phyloP scores from a whole-genome alignment of 345 rosid species.

The sweet orange (Citrus sinensis) region DNA sequence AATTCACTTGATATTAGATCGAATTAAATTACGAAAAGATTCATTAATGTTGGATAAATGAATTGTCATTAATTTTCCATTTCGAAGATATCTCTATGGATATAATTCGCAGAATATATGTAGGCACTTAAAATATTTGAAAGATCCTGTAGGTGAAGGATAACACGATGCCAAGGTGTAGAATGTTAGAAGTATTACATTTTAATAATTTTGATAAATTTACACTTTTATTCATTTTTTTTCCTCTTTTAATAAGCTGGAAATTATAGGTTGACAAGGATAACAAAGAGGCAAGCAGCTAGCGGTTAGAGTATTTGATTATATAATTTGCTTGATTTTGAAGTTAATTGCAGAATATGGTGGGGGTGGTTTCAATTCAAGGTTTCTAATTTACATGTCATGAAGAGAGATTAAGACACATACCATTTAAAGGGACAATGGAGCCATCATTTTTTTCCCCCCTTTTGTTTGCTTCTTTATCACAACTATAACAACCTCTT shows the following conservation, averaged over 20 bases:
- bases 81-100: no score
- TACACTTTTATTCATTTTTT: neutral
- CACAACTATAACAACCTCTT: slow-evolving; percentile 41
- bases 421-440: neutral
- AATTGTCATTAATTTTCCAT: no score
- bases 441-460: slow-evolving; percentile 15
- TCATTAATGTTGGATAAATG: no score
- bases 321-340: slow-evolving; percentile 25
- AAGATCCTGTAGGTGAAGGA: no score
- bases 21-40: no score
- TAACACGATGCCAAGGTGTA: no score
- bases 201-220: no score
- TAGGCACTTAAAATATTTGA: no score
- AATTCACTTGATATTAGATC: no score
- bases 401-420: slow-evolving; percentile 20
- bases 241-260: neutral
- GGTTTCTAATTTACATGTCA: slow-evolving; percentile 15
- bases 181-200: no score
- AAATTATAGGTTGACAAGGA: slow-evolving; percentile 6
- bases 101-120: no score
- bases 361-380: neutral
- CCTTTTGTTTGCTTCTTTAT: slow-evolving; percentile 35
- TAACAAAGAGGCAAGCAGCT: slow-evolving; percentile 2
- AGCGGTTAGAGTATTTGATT: slow-evolving; percentile 36
- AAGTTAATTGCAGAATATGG: slow-evolving; percentile 20